These are phyloP conservation scores for Coniochaeta sp. DNA, from an alignment of 2,329 filamentous ascomycete genomes.

Conservation along the genomic window DNA sequence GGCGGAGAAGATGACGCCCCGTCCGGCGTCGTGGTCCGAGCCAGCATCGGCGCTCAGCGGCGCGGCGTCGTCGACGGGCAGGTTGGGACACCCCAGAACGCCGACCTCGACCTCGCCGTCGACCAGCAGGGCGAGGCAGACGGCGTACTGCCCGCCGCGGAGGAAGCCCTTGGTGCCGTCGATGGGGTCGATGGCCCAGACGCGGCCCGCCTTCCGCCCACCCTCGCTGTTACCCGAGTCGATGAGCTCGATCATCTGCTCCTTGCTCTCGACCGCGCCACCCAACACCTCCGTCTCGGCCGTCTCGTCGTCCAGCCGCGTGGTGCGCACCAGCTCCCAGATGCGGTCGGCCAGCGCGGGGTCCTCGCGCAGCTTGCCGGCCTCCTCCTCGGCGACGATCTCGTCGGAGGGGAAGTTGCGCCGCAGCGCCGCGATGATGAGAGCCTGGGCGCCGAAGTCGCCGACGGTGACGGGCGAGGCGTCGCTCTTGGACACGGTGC, in stretches of 20 bases:
- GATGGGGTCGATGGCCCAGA: slow-evolving; percentile 97
- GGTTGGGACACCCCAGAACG: slow-evolving; percentile 90
- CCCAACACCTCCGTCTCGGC: slow-evolving; percentile 63
- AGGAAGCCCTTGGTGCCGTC: slow-evolving; percentile 98
- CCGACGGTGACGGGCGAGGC: slow-evolving; percentile 95
- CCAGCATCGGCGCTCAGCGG: slow-evolving; percentile 66
- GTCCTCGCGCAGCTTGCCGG: slow-evolving; percentile 68
- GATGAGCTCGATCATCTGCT: slow-evolving; percentile 60
- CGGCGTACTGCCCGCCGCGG: slow-evolving; percentile 91
- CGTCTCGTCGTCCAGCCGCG: slow-evolving; percentile 58
- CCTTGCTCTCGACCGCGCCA: slow-evolving; percentile 56
- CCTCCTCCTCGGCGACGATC: slow-evolving; percentile 94
- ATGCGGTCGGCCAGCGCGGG: slow-evolving; percentile 63
- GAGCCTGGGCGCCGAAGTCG: slow-evolving; percentile 93
- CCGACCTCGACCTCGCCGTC: slow-evolving; percentile 92
- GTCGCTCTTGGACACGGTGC: slow-evolving; percentile 89
- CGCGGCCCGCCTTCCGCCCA: slow-evolving; percentile 65
- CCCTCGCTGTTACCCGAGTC: slow-evolving; percentile 64
- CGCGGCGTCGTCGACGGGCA: slow-evolving; percentile 76
- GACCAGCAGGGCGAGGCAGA: slow-evolving; percentile 85
- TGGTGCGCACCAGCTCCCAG: slow-evolving; percentile 70
- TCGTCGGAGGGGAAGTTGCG: slow-evolving; percentile 85
- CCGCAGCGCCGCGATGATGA: slow-evolving; percentile 87
- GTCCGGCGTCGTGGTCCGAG: slow-evolving; percentile 61
- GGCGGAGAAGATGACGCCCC: slow-evolving; percentile 84